These are phyloP conservation scores for Leucogyrophana mollusca DNA, from an alignment of 768 basidiomycete genomes.

Conservation along the genomic window DNA sequence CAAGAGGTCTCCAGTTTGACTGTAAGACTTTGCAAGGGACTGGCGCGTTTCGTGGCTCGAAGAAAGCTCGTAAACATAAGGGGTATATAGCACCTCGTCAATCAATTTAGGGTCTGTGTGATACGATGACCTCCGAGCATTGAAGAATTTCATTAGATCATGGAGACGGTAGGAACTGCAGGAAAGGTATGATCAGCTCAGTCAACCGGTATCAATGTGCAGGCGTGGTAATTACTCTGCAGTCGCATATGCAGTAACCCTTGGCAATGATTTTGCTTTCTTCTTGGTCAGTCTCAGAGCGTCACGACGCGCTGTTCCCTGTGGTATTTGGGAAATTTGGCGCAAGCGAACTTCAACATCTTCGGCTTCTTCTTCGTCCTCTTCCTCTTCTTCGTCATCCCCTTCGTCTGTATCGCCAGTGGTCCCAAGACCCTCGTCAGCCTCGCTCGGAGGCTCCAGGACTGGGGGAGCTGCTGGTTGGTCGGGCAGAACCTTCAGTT, in stretches of 20 bases:
- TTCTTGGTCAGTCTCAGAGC: slow-evolving; percentile 89
- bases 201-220: too few species aligned
- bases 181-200: not conserved
- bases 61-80: slow-evolving; percentile 73
- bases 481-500: slow-evolving; percentile 86
- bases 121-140: slow-evolving; percentile 78
- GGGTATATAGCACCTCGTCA: slow-evolving; percentile 93
- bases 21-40: slow-evolving; percentile 13
- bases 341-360: slow-evolving; percentile 56
- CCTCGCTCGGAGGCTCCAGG: slow-evolving; percentile 21
- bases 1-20: slow-evolving; percentile 64
- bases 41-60: slow-evolving; percentile 29
- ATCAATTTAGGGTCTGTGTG: slow-evolving; percentile 85
- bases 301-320: slow-evolving; percentile 90
- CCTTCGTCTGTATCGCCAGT: slow-evolving; percentile 72
- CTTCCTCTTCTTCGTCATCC: slow-evolving; percentile 61
- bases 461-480: slow-evolving; percentile 58
- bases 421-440: slow-evolving; percentile 45
- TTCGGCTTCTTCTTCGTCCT: slow-evolving; percentile 49
- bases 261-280: slow-evolving; percentile 86
- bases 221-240: slow-evolving; percentile 55
- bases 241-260: slow-evolving; percentile 96
- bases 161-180: slow-evolving; percentile 84
- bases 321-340: slow-evolving; percentile 91
- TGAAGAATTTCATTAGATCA: slow-evolving; percentile 87